Evolutionary conservation across 2,329 filamentous ascomycete genomes (phyloP).

Genomic region (Mollisia scopiformis): DNA sequence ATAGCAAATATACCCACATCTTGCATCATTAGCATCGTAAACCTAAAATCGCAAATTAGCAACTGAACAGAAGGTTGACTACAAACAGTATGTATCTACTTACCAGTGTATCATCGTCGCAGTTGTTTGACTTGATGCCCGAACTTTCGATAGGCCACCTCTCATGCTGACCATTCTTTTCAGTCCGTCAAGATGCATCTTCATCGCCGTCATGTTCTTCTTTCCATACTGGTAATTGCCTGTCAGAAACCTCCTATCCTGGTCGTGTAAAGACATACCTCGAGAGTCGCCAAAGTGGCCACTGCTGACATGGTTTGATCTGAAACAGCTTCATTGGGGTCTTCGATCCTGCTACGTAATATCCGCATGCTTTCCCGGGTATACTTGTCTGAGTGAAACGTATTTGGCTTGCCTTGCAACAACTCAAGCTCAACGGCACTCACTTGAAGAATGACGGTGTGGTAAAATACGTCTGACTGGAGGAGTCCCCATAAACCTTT

Average conservation of each 20-base stretch:
- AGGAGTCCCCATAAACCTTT: conserved; percentile 2
- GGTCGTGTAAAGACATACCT: not conserved
- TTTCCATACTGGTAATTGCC: not conserved
- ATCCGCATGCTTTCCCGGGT: conserved; percentile 1
- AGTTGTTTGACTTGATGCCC: not conserved
- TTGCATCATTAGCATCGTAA: conserved; percentile 1
- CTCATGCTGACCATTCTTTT: conserved; percentile 7
- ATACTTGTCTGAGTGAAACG: conserved; percentile 6
- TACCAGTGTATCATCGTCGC: conserved; percentile 6
- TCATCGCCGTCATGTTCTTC: conserved; percentile 2
- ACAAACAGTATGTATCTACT: not conserved
- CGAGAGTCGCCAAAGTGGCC: conserved; percentile 4
- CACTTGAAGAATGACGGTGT: conserved; percentile 6
- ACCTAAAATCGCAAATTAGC: conserved; percentile 1
- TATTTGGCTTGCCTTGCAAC: conserved; percentile 1
- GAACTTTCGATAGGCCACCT: conserved; percentile 4
- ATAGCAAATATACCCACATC: not conserved
- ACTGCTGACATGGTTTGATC: conserved; percentile 9
- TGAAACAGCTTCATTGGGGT: not conserved
- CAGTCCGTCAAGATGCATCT: conserved; percentile 9
- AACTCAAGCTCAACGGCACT: conserved; percentile 9
- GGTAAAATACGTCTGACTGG: not conserved
- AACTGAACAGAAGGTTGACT: not conserved
- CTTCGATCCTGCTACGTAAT: conserved; percentile 2
- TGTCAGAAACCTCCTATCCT: not conserved